Evolutionary conservation across 2,329 filamentous ascomycete species (phyloP).

Genomic region (Colletotrichum godetiae): DNA sequence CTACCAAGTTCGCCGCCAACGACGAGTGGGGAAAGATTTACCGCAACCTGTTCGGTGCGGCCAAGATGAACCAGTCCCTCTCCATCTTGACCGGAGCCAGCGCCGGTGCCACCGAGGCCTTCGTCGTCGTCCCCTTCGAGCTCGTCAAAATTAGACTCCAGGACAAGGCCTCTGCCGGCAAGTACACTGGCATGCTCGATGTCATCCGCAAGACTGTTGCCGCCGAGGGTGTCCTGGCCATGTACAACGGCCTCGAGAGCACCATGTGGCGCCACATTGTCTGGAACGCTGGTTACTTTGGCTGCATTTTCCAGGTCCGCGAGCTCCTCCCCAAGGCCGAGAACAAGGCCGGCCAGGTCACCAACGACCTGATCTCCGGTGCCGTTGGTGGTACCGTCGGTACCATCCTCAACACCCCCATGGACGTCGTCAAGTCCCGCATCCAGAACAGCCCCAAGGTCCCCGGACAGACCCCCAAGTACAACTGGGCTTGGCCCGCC

Average conservation of each 20-base stretch:
- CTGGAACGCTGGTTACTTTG: constrained; percentile 98
- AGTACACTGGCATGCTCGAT: constrained; percentile 86
- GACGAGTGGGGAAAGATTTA: constrained; percentile 98
- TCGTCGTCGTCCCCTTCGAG: constrained; percentile 98
- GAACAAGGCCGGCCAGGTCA: constrained; percentile 83
- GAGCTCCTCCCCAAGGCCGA: constrained; percentile 83
- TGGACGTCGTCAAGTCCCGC: constrained; percentile 97
- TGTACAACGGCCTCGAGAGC: constrained; percentile 97
- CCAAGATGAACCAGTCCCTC: constrained; percentile 91
- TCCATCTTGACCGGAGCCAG: constrained; percentile 94
- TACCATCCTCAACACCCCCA: constrained; percentile 92
- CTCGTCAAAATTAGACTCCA: constrained; percentile 98
- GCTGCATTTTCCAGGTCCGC: constrained; percentile 97
- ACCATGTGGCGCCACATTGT: constrained; percentile 92
- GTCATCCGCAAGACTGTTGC: constrained; percentile 84
- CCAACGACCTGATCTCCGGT: constrained; percentile 89
- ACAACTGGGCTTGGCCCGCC: constrained; percentile 97
- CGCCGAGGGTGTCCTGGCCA: constrained; percentile 83
- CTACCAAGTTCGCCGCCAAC: constrained; percentile 99
- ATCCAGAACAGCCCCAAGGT: constrained; percentile 95
- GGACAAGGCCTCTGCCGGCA: constrained; percentile 91
- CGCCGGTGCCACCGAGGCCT: constrained; percentile 93
- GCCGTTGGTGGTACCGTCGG: constrained; percentile 87
- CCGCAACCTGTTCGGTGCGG: constrained; percentile 83
- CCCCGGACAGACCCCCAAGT: constrained; percentile 86